Evolutionary conservation across 1,284 basidiomycete species (phyloP), one percentile per base, ranked within the genome.

Genomic region (Crepidotus sp.): DNA sequence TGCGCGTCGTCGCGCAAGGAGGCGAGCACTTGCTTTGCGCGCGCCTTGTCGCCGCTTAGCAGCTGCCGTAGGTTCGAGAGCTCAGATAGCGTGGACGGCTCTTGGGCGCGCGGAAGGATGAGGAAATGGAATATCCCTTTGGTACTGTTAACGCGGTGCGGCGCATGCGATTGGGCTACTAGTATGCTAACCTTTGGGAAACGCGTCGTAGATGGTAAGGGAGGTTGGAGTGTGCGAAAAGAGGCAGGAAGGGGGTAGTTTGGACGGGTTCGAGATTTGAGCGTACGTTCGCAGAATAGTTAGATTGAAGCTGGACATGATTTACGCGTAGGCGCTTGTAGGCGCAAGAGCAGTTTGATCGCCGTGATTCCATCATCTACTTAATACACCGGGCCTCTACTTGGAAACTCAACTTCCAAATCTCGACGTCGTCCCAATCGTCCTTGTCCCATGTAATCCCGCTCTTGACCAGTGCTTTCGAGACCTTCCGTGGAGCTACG

Each of bases 161-260:
- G 17, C 7, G 9, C 17, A 6, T 10, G 2, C 6, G 7, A 22
- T 27, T 13, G 18, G 11, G 22, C 13, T 21, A 19, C 27, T n/a
- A 24, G 9, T 8, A 10, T 27, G 10, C 24, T 26, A 1, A 31
- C 85, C 74, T 66, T 97, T 97, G 6, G 88, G 88, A 59, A 74
- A 96, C 14, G 71, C 76, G 65, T 97, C 93, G 58, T 83, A 90
- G 41, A 97, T 73, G 3, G 84, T 85, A 31, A 93, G 55, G 0
- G 80, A 77, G 40, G 67, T 67, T 2, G 69, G 61, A 9, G 76
- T 77, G 50, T 77, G 68, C n/a, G 71, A 63, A 51, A 91, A 79
- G 13, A 82, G 69, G 21, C 85, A 58, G 0, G 77, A 74, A 0
- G 71, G 55, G 0, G 86, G 78, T 4, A 92, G 62, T 0, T 57